Evolutionary conservation across 306 rosid species (phyloP).

Genomic region (Prunus davidiana): DNA sequence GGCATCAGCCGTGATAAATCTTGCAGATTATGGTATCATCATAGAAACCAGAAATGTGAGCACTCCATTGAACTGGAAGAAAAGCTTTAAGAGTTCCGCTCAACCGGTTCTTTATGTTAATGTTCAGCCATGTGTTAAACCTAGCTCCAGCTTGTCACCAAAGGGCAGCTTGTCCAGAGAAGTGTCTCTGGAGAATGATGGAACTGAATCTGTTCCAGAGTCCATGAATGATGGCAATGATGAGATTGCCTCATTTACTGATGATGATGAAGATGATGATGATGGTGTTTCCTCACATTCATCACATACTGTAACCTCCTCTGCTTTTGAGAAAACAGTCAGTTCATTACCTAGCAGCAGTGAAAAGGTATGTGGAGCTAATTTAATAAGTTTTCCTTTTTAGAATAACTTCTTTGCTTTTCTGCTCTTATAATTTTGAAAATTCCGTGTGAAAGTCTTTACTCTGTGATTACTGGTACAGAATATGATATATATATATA

Average conservation of each 20-base stretch:
- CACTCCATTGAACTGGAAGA: conserved; percentile 57
- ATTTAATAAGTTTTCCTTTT: background rate
- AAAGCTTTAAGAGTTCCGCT: conserved; percentile 43
- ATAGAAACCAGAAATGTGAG: conserved; percentile 41
- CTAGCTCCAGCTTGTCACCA: conserved; percentile 57
- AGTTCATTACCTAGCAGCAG: conserved; percentile 38
- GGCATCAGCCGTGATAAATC: conserved; percentile 59
- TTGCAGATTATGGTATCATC: conserved; percentile 64
- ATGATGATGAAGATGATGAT: conserved; percentile 51
- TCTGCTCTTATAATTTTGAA: background rate
- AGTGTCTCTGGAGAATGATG: conserved; percentile 45
- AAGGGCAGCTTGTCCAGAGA: conserved; percentile 49
- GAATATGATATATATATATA: no score
- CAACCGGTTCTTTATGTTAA: conserved; percentile 56
- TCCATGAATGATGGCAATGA: conserved; percentile 39
- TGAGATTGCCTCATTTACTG: conserved; percentile 71
- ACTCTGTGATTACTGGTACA: background rate
- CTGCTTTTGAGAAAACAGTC: conserved; percentile 38
- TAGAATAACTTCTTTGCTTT: background rate
- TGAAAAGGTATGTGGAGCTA: conserved; percentile 32
- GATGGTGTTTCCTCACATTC: conserved; percentile 43
- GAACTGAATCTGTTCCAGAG: conserved; percentile 45
- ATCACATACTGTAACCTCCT: conserved; percentile 34
- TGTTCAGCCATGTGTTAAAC: conserved; percentile 57
- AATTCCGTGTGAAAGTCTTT: background rate